Base-by-base conservation (phyloP, 768 basidiomycete genomes). In the Lactarius akahatsu region DNA sequence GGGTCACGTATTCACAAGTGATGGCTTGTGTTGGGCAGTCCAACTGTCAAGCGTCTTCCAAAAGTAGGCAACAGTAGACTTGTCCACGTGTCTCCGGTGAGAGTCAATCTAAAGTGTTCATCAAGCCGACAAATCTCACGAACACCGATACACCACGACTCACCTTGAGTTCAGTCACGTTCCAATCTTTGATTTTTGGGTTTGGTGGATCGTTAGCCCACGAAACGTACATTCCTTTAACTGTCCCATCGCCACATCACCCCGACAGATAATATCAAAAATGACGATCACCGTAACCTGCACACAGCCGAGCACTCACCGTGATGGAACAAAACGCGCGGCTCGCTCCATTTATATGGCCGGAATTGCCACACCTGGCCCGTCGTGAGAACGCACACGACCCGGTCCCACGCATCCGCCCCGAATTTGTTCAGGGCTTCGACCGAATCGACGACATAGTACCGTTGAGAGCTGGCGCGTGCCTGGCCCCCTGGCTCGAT, bases 311-410 rank as follows among this genome's bases (percentile, higher is more conserved):
- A 56, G 10, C 10, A 71, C 81, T 56, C 70, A 96, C 96, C 95
- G 73, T 98, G 91, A 74, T 97, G 92, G 78, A 99, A 98, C 32
- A 99, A 77, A 59, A 90, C 84, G 66, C 87, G 86, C 1, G 97
- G 97, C 73, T 98, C 95, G 59, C 83, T 88, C 96, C 96, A 99
- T 75, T 96, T 96, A 79, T 98, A 98, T 20, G 92, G 90, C 64
- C 89, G 82, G 78, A 99, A 99, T 75, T 99, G 97, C 97, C 97
- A 98, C 38, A 91, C 90, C 71, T 98, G 96, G 1, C 97, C 97
- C 0, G 97, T 99, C 10, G 97, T 98, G 87, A 97, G 90, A 18
- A 99, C 96, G 70, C 96, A 97, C 4, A 97, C 90, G 5, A 99
- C 97, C 43, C 96, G 85, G 63, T 98, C 95, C 96, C 96, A 98